Percentiles rank a stretch among this genome's conserved stretches.
phyloP scores from a whole-genome alignment of 352 stramenopile species.

The Plasmopara viticola region DNA sequence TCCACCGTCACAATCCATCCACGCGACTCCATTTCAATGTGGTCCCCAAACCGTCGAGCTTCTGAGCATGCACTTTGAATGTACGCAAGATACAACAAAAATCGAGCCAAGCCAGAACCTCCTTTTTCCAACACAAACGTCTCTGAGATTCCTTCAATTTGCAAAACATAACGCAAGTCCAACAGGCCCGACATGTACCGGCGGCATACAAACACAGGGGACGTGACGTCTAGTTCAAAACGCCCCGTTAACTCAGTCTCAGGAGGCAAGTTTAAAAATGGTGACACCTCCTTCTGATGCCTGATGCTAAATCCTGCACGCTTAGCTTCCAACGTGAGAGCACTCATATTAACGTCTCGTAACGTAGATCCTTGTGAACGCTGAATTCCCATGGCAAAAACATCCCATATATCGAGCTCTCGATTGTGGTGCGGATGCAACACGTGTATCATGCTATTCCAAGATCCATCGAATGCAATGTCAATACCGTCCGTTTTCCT shows the following conservation, averaged over 20 bases:
- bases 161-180: slow-evolving; percentile 96
- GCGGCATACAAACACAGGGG: slow-evolving; percentile 89
- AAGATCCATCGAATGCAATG: slow-evolving; percentile 41
- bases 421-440: slow-evolving; percentile 28
- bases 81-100: slow-evolving; percentile 69
- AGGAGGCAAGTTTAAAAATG: slow-evolving; percentile 45
- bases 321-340: slow-evolving; percentile 39
- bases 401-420: slow-evolving; percentile 54
- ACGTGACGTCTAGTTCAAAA: slow-evolving; percentile 76
- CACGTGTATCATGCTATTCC: slow-evolving; percentile 37
- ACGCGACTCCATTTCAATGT: slow-evolving; percentile 72
- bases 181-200: slow-evolving; percentile 95
- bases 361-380: slow-evolving; percentile 33
- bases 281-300: slow-evolving; percentile 29
- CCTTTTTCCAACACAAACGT: slow-evolving; percentile 80
- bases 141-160: slow-evolving; percentile 93
- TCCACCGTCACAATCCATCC: slow-evolving; percentile 80
- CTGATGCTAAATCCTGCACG: slow-evolving; percentile 33
- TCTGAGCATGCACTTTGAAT: slow-evolving; percentile 72
- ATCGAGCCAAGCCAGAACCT: slow-evolving; percentile 44
- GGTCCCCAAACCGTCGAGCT: slow-evolving; percentile 51
- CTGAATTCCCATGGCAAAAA: slow-evolving; percentile 62
- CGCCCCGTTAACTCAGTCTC: slow-evolving; percentile 55
- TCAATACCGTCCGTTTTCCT: slow-evolving; percentile 34
- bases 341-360: slow-evolving; percentile 39